Evolutionary conservation across 768 basidiomycete genomes (phyloP), one percentile per base, ranked within the genome.

Genomic region (Suillus decipiens): DNA sequence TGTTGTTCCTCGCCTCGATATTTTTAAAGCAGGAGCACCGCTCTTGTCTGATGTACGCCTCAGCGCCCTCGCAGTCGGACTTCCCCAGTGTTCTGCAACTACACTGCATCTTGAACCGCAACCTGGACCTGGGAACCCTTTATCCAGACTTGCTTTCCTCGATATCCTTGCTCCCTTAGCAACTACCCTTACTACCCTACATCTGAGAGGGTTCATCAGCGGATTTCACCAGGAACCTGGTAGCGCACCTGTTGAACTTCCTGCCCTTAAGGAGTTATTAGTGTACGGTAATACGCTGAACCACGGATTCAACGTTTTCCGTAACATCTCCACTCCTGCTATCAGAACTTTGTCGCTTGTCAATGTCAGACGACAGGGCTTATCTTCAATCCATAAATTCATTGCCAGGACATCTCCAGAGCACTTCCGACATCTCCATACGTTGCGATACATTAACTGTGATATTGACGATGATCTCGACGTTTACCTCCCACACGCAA

Each of bases 101-200:
- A 74, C 70, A 1, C 74, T 77, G 12, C 76, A 78, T 61, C 70
- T 77, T 22, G 77, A 77, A 66, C 76, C 73, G 36, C 60, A 71
- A 43, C 73, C 75, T 39, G 77, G 72, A 55, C 68, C 68, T 34
- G 71, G 64, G 2, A 63, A 67, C 2, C 73, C 75, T 8, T 70
- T 75, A 28, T 71, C 73, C 39, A 68, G 70, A 55, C 70, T 63
- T 41, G 64, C 71, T 37, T 63, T 74, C 5, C 67, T 76, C 28
- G 65, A 71, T 64, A 76, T 73, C 65, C 70, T 75, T 59, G 67
- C 67, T 14, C 71, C 75, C 0, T 70, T 69, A 57, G 63, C 68
- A 33, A 58, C 63, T 59, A 72, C 74, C 15, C 73, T 75, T 58
- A 71, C 70, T 12, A 69, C 69, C 10, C 72, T 75, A 36, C 73